Base-by-base conservation (phyloP, 768 basidiomycete genomes). In the Pleurotus sapidus region DNA sequence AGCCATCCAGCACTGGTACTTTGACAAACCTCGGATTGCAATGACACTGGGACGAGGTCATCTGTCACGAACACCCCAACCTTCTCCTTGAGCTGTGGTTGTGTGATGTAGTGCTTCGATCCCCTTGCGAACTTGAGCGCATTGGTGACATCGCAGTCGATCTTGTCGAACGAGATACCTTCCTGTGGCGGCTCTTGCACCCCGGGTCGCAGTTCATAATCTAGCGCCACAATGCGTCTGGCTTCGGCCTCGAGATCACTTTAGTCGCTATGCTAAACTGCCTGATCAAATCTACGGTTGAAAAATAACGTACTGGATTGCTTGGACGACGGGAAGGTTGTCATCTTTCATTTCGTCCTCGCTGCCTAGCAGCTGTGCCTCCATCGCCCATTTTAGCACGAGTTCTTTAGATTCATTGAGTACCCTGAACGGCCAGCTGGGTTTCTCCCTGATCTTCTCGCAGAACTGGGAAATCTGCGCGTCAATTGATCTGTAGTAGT, bases 21-120 rank as follows among this genome's bases (percentile, higher is more conserved):
- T 17, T 14, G 14, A 27, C 14, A 40, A n/a, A 60, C 60, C 46
- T 61, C 60, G 11, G 34, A 39, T 48, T 61, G 60, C 34, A 61
- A 25, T 18, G 60, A 59, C 7, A 8, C n/a, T 12, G 60, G 60
- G 24, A 61, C 58, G 8, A 59, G 24, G 17, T 45, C 54, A 48
- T 61, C 60, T 3, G 58, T 49, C 3, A 59, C 40, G 40, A 7
- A 42, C 12, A 58, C 39, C 6, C 57, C 57, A 5, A 55, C 38
- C 18, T 56, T 34, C 14, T 49, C 17, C 8, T 17, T 11, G 14
- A 56, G 43, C 20, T 23, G 11, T 2, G 43, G 46, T 7, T 20
- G 14, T 2, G 24, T 43, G 9, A 56, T 20, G 15, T 43, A 20
- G 20, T 8, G 3, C 23, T 48, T 25, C 20, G 46, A 9, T 18